Evolutionary conservation across 2,329 filamentous ascomycete genomes (phyloP).

Genomic region (Exophiala sp.): DNA sequence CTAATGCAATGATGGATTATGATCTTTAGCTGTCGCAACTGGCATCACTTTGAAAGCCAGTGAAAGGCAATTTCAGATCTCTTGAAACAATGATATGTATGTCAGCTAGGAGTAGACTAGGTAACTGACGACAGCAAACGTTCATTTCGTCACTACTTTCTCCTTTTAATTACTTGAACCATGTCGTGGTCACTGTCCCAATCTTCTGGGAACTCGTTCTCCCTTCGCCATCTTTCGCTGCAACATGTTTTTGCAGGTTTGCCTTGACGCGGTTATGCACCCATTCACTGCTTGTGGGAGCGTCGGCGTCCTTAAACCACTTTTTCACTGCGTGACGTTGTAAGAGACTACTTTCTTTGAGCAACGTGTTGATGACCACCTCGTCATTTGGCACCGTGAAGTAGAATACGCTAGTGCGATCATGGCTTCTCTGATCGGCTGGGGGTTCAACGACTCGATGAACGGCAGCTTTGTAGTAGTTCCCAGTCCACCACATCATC

Average conservation of each 20-base stretch:
- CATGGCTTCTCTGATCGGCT: conserved; percentile 3
- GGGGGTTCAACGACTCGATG: conserved; percentile 8
- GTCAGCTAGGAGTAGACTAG: too few relatives aligned
- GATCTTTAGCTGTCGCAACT: too few relatives aligned
- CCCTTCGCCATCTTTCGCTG: not conserved
- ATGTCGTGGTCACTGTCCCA: conserved; percentile 4
- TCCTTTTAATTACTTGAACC: not conserved
- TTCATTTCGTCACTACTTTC: too few relatives aligned
- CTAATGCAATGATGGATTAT: too few relatives aligned
- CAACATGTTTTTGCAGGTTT: not conserved
- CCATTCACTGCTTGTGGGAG: conserved; percentile 1
- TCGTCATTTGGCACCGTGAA: conserved; percentile 39
- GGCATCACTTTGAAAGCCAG: too few relatives aligned
- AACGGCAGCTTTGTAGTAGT: conserved; percentile 31
- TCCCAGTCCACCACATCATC: conserved; percentile 49
- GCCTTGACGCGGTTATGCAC: not conserved
- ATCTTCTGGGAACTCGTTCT: conserved; percentile 1
- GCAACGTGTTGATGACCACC: conserved; percentile 32
- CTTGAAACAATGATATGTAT: too few relatives aligned
- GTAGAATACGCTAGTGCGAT: conserved; percentile 8
- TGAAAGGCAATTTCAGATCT: too few relatives aligned
- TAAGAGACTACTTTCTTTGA: conserved; percentile 1
- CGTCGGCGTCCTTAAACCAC: conserved; percentile 1
- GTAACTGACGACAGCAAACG: too few relatives aligned
- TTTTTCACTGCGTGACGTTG: conserved; percentile 2